Conservation (phyloP, 345 rosid genomes). For the Brassica nigra region DNA sequence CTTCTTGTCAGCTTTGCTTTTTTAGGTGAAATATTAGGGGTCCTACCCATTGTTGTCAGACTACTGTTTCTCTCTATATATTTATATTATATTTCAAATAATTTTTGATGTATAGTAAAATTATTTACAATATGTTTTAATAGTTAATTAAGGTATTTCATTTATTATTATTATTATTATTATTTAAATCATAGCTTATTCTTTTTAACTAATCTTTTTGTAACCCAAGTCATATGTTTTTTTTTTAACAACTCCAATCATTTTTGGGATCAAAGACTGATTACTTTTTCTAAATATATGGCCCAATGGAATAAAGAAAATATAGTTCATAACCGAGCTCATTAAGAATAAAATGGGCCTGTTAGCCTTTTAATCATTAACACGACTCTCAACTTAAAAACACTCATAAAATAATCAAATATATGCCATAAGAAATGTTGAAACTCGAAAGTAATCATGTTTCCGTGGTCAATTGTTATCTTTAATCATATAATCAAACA, state of each 20-base stretch:
- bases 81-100: background rate
- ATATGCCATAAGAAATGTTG: background rate
- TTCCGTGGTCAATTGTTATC: background rate
- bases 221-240: background rate
- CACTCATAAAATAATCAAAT: background rate
- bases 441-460: background rate
- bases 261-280: background rate
- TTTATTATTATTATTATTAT: too few relatives aligned
- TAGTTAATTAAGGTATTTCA: background rate
- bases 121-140: background rate
- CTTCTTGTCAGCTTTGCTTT: slow-evolving; percentile 33
- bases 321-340: background rate
- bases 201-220: background rate
- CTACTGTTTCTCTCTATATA: background rate
- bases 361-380: background rate
- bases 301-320: background rate
- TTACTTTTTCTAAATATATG: background rate
- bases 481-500: background rate
- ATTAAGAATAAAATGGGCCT: background rate
- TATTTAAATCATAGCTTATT: background rate
- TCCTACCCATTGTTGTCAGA: slow-evolving; percentile 11
- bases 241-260: background rate
- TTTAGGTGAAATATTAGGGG: slow-evolving; percentile 22
- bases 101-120: background rate
- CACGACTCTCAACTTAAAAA: background rate